These are phyloP conservation scores for Pugionium dolabratum DNA, from an alignment of 345 rosid genomes.

Conservation along the genomic window DNA sequence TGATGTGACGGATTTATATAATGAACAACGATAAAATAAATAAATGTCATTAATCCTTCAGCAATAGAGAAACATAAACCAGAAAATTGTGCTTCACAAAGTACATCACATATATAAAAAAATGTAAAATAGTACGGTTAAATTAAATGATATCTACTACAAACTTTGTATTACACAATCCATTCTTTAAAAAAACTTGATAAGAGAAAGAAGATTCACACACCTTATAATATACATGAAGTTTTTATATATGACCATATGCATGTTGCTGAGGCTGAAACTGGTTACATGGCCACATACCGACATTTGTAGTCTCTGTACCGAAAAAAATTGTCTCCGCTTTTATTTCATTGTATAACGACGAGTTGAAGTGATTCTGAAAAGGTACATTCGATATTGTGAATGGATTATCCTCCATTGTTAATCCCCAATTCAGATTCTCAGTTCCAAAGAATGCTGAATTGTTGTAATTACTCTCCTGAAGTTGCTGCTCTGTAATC, in stretches of 20 bases:
- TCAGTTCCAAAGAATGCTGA: constrained; percentile 57
- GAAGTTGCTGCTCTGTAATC: constrained; percentile 47
- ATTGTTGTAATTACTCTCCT: constrained; percentile 51
- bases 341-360: constrained; percentile 63
- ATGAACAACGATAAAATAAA: constrained; percentile 24
- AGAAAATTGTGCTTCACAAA: constrained; percentile 34
- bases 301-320: constrained; percentile 45
- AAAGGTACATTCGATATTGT: constrained; percentile 41
- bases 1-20: not conserved
- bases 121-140: constrained; percentile 19
- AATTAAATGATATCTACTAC: constrained; percentile 40
- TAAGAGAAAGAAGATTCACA: constrained; percentile 22
- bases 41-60: constrained; percentile 20
- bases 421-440: constrained; percentile 62
- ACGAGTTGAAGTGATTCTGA: constrained; percentile 59
- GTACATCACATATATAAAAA: constrained; percentile 15
- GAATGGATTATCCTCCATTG: constrained; percentile 41
- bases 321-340: constrained; percentile 63
- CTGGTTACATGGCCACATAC: constrained; percentile 55
- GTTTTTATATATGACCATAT: constrained; percentile 39
- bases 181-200: not conserved
- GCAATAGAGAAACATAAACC: constrained; percentile 28
- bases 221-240: constrained; percentile 38
- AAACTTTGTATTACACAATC: constrained; percentile 31
- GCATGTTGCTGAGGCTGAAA: constrained; percentile 54